phyloP scores from a whole-genome alignment of 2,329 filamentous ascomycete genomes.

The Periconia sp. region DNA sequence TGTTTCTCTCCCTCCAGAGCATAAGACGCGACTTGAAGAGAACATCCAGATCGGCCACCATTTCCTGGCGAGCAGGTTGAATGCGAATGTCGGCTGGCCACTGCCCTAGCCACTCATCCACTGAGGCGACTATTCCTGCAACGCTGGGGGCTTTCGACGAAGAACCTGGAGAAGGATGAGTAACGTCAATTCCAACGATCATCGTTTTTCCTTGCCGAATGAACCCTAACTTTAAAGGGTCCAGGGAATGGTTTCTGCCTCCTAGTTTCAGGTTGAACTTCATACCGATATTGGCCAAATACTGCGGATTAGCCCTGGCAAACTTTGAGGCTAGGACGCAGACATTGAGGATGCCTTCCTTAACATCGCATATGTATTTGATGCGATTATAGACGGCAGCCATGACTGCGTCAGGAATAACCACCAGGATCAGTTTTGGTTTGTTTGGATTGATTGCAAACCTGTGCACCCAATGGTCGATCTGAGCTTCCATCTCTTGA shows the following conservation, averaged over 20 bases:
- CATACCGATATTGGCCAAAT: constrained; percentile 49
- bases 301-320: constrained; percentile 7
- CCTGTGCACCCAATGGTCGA: no score
- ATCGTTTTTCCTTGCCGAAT: constrained; percentile 63
- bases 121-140: constrained; percentile 75
- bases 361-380: no score
- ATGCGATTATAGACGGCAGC: no score
- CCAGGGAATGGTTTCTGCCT: constrained; percentile 64
- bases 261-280: constrained; percentile 53
- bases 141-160: constrained; percentile 66
- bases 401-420: no score
- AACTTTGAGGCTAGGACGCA: no score
- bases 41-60: constrained; percentile 62
- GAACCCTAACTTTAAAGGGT: constrained; percentile 5
- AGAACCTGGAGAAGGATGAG: constrained; percentile 73
- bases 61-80: constrained; percentile 67
- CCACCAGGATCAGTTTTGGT: no score
- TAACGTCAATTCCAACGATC: constrained; percentile 85
- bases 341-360: no score
- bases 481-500: no score
- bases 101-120: constrained; percentile 69
- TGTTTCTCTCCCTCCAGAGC: constrained; percentile 53
- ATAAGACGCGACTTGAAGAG: constrained; percentile 65
- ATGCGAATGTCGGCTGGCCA: constrained; percentile 73
- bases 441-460: no score